Base-by-base conservation (phyloP, 192 early-diverging fungal genomes). In the Cetraspora pellucida region DNA sequence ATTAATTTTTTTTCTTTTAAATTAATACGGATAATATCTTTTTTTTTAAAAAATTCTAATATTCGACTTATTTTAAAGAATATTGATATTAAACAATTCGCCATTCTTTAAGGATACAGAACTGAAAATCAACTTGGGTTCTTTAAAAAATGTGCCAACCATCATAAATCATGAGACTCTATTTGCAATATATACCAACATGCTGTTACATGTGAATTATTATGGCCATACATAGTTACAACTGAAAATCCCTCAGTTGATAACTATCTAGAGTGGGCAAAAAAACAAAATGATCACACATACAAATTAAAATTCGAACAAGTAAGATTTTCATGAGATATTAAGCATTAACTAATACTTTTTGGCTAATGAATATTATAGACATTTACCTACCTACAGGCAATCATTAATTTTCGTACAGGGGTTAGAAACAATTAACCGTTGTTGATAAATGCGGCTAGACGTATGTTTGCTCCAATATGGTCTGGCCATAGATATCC, bases 251-350 rank as follows among this genome's bases (percentile, higher is more conserved):
- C 63, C 3, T 43, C 63, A 28, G 63, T 44, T 14, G 63, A 65
- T 13, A 19, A 28, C 5, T 65, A 65, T 65, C 10, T 65, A 16
- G 14, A 4, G 8, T 68, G 44, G 66, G 66, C 23, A 3, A 44
- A 46, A 23, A 25, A 68, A 9, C 44, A 68, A 46, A 68, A 44
- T 45, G 44, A 68, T 68, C 14, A 3, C 6, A n/a, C n/a, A 21
- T 68, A 46, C 46, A 3, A 68, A 68, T 7, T 68, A 46, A 68
- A 68, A 68, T 68, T 17, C 46, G 14, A 68, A 68, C 66, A 68
- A 23, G 63, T 65, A 65, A 30, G 13, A 7, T 11, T 16, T 65
- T 65, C 5, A 43, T 65, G 8, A 6, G 6, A 10, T 65, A 6
- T 30, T 30, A 23, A 30, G 13, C 13, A 14, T 65, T 28, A 14